Evolutionary conservation across 192 early-diverging fungal species (phyloP), one percentile per base, ranked within the genome.

Genomic region (Oehlia diaphana): DNA sequence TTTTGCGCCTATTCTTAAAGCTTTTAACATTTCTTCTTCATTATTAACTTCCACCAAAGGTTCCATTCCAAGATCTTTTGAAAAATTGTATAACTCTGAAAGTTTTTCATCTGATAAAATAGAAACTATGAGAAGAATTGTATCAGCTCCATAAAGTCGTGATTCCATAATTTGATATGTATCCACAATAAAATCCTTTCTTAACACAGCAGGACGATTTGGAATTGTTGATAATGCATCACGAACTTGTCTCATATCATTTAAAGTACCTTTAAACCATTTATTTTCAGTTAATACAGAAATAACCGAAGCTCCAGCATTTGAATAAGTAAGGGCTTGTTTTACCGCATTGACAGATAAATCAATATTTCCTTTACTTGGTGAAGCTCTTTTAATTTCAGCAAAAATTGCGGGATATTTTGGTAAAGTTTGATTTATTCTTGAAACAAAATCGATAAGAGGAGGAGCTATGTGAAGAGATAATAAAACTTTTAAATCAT

Each of bases 1-100:
- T 80, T 89, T 90, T 33, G 98, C 91, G 0, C 94, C 96, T 7
- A 93, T 82, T 49, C 87, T 88, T 33, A 97, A 80, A 0, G 98
- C 98, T 63, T 90, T 88, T 35, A 86, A 81, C 97, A 99, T 97
- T 86, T 99, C 97, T 44, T 89, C 91, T 26, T 81, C 87, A 79
- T 92, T 94, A 80, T 98, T 97, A 44, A 99, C 98, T 83, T 99
- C 98, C 4, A 99, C 97, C 78, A 99, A 87, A n/a, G 98, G 97
- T 84, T 99, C 98, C 92, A 99, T 99, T 7, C 93, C 93, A 23
- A 98, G 87, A 7, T 75, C 62, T 10, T 95, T 88, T 7, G 96
- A 87, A 82, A 93, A 97, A 6, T 80, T 84, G 77, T 98, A 88
- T 13, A 98, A 87, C 0, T 90, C 81, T 65, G 77, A 70, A 39